Percentiles rank a stretch among this genome's conserved stretches.
Evolutionary conservation across 139 green algal genomes (phyloP).

Genomic region (Chlamydomonas incerta): DNA sequence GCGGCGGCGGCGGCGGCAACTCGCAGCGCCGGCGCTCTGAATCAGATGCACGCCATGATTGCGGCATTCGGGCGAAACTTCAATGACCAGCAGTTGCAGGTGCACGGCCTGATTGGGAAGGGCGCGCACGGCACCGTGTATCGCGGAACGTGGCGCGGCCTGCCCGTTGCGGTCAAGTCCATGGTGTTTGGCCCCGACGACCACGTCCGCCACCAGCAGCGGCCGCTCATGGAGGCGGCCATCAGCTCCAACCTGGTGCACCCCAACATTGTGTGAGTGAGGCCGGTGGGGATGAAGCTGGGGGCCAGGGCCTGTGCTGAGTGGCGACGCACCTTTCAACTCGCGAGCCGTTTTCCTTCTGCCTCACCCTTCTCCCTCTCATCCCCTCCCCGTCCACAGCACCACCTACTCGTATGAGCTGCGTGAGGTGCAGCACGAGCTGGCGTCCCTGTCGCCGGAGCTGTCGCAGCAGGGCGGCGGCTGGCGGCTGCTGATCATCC

Average conservation of each 20-base stretch:
- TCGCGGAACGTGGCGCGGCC: slow-evolving; percentile 33
- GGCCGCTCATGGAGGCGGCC: slow-evolving; percentile 41
- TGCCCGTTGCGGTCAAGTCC: slow-evolving; percentile 47
- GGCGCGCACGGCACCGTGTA: slow-evolving; percentile 47
- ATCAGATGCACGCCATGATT: slow-evolving; percentile 23
- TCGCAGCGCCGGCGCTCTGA: no score
- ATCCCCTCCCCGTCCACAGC: neutral
- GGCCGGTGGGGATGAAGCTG: neutral
- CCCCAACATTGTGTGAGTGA: slow-evolving; percentile 48
- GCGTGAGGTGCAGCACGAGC: slow-evolving; percentile 37
- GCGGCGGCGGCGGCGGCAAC: no score
- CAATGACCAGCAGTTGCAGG: slow-evolving; percentile 39
- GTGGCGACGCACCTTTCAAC: no score
- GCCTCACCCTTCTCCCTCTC: neutral
- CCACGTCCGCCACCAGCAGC: slow-evolving; percentile 14
- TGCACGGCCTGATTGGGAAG: slow-evolving; percentile 37
- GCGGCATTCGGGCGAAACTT: slow-evolving; percentile 8
- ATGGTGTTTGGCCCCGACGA: slow-evolving; percentile 37
- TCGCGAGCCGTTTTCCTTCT: neutral
- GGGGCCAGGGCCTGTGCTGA: no score
- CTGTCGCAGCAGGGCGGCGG: slow-evolving; percentile 38
- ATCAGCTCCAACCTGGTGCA: slow-evolving; percentile 53
- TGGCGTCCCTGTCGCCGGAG: slow-evolving; percentile 15
- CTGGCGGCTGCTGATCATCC: slow-evolving; percentile 49
- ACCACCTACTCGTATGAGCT: slow-evolving; percentile 47